Base-by-base conservation (phyloP, 768 basidiomycete species). In the Suillus subaureus region DNA sequence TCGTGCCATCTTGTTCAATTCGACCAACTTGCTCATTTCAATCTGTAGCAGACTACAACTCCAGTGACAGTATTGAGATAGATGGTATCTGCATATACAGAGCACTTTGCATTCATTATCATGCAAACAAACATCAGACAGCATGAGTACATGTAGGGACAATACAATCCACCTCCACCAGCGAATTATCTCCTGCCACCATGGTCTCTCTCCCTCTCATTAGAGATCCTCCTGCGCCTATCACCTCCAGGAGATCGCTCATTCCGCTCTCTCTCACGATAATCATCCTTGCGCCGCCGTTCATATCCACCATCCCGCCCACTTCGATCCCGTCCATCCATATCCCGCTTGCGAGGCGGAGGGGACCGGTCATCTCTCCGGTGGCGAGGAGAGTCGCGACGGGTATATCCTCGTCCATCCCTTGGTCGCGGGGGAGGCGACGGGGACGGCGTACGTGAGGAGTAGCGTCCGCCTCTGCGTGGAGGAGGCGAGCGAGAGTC, bases 401-500 rank as follows among this genome's bases (percentile, higher is more conserved):
- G 63, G 67, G 74, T 55, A 39, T 61, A 68, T n/a, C 51, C 23
- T 13, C 68, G 71, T 21, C 75, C 69, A 1, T 72, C 73, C 6
- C 69, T 71, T 21, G 75, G 68, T 60, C 76, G 73, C 16, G 69
- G 70, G 1, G 70, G 70, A 2, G 77, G 73, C 12, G 78, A 70
- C 12, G 74, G 71, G 54, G 73, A 63, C 64, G 73, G 18, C 62
- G 75, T 70, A 40, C 71, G 70, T 45, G 69, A 68, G 31, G 64
- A 65, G 66, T 56, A 64, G 37, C 67, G 64, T 28, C 62, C 51
- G 3, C 58, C 18, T 7, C 62, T 56, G 21, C 65, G 61, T 33
- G 70, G 70, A 6, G 73, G 74, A 13, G 77, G 78, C 6, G 77
- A 74, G 28, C 72, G 78, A 12, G 80, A 80, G 35, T 70, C 70